Evolutionary conservation across 148 eudicot species (phyloP), one percentile per base, ranked within the genome.

Genomic region (Arctostaphylos glauca): DNA sequence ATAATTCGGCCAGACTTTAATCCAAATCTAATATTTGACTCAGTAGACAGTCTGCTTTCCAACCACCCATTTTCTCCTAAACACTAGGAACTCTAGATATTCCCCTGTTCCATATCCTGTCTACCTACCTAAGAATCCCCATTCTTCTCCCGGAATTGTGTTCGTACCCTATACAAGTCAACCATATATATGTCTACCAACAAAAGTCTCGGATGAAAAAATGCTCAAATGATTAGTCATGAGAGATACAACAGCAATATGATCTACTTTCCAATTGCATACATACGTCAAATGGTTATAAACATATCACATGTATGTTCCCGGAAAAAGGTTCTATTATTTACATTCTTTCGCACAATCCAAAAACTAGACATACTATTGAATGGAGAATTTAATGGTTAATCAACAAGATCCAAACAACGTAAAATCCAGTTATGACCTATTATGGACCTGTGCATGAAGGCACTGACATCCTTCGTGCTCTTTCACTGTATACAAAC

Each of bases 401-500:
- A 46, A 44, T 3, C 71, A 59, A n/a, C 80, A 9, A 56, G 14
- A 54, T 56, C 56, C 81, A 77, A 43, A 38, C 54, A 59, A 6
- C 13, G 44, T 47, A 43, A 71, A 83, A 58, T 12, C 54, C 67
- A 47, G 53, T 66, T 16, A 21, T 59, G 25, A 64, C 74, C 23
- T 47, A 44, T 74, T 9, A 43, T 5, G 19, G 13, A 46, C 50
- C 77, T 77, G 52, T 62, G 25, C 60, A 46, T 18, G 49, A 31
- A 48, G 48, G 67, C 81, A 31, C 55, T 70, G 5, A 18, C 70
- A 4, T 15, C 13, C 8, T 12, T 52, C 46, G 1, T 21, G 43
- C 75, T 53, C 78, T 82, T 84, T 1, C 78, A 80, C 68, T 38
- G 16, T 59, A 68, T 7, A 73, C 21, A 15, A 9, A 66, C 68